A percentile compares a stretch with the other conserved stretches of the same genome.
Conservation (phyloP, 1,139 yeast species). For the Entelexis paramagnoliae region DNA sequence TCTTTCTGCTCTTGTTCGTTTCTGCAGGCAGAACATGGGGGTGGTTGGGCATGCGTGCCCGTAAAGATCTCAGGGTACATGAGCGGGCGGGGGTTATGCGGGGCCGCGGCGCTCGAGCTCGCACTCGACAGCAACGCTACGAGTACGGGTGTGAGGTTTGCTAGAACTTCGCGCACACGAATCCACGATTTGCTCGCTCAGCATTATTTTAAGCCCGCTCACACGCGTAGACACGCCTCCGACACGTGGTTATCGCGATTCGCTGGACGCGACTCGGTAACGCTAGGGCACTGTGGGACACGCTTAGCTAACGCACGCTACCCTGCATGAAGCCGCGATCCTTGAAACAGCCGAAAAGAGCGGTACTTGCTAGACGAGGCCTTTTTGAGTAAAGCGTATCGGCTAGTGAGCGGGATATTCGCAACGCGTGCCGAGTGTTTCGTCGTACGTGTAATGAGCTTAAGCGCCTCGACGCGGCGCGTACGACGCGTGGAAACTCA, state of each 20-base stretch:
- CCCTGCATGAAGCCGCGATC: not conserved
- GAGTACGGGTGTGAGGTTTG: too few relatives aligned
- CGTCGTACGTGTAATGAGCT: too few relatives aligned
- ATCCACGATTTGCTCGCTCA: too few relatives aligned
- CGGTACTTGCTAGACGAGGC: not conserved
- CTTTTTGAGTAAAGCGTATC: not conserved
- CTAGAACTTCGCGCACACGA: too few relatives aligned
- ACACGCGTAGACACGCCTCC: too few relatives aligned
- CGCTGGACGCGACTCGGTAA: not conserved
- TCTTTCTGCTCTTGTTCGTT: not conserved
- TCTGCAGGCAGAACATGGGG: not conserved
- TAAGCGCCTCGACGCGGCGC: too few relatives aligned
- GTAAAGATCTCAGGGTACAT: not conserved
- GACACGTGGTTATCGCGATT: not conserved
- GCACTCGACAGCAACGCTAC: not conserved
- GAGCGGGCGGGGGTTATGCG: not conserved
- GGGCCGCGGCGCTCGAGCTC: not conserved
- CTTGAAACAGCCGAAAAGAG: slow-evolving; percentile 4
- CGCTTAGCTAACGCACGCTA: not conserved
- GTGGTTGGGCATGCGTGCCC: not conserved
- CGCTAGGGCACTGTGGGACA: not conserved
- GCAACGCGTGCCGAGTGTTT: not conserved
- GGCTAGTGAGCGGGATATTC: not conserved
- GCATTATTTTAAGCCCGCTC: too few relatives aligned
- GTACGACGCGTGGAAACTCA: too few relatives aligned